Base-by-base conservation (phyloP, 2,329 filamentous ascomycete genomes). In the Beauveria sp. region DNA sequence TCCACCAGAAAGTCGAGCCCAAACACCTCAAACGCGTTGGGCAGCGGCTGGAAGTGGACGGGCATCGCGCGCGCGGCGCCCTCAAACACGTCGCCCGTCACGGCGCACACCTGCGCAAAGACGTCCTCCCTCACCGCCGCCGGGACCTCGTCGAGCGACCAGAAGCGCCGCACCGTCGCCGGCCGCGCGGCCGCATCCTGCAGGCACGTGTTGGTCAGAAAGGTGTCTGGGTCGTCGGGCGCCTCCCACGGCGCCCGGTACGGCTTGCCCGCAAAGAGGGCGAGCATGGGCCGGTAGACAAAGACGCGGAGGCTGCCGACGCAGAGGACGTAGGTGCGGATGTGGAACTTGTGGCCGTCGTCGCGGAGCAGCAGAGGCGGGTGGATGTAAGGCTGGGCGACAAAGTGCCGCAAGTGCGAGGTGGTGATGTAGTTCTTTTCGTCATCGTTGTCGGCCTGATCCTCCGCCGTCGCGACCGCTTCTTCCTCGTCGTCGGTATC, bases 171-270 rank as follows among this genome's bases (percentile, higher is more conserved):
- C 10, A 96, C 92, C 16, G 84, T 85, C 56, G 85, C 86, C 64
- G 12, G 34, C 85, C 83, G 63, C 68, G 67, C 20, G 70, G 83
- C 68, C 34, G 62, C 81, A 59, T 83, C 81, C 72, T 97, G 94
- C 2, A 97, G 84, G 72, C 94, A 99, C 2, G 94, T 97, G 73
- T 99, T 99, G 50, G 94, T 99, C 3, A 99, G 81, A 71, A 97
- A 94, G 0, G 86, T 81, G 55, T 85, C 84, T 6, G 96, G 83
- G 66, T 78, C 75, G 47, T 72, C 69, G 34, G 75, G 71, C 24
- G 75, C 73, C 20, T 76, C 75, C 74, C 80, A 82, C 0, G 92
- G 93, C 0, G 88, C 71, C 1, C 74, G 69, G 75, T 97, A 99
- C 0, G 85, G 73, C 64, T 84, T 83, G 10, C 85, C 87, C 0